Conservation (phyloP, 306 rosid genomes). For the Lagenaria siceraria region DNA sequence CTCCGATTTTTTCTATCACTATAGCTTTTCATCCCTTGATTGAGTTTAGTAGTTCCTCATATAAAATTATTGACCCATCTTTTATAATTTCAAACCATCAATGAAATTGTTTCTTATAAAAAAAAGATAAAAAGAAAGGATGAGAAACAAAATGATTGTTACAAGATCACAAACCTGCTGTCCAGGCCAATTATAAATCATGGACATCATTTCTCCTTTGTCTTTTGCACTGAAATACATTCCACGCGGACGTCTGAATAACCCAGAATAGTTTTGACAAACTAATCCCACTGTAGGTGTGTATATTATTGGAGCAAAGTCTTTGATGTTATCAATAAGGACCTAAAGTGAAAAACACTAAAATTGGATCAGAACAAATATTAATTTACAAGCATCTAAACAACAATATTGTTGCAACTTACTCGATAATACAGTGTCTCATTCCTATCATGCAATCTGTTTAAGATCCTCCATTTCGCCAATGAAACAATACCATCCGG, state of each 20-base stretch:
- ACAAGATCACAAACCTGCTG: slow-evolving; percentile 32
- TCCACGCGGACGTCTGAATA: slow-evolving; percentile 96
- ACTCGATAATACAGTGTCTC: slow-evolving; percentile 94
- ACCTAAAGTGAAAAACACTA: slow-evolving; percentile 36
- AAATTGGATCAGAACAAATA: slow-evolving; percentile 7
- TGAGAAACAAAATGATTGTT: neutral
- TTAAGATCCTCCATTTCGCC: slow-evolving; percentile 96
- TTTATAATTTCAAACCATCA: no score
- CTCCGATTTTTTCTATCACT: no score
- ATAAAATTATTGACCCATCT: no score
- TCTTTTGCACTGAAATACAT: slow-evolving; percentile 99
- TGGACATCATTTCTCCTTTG: slow-evolving; percentile 99
- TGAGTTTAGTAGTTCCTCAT: no score
- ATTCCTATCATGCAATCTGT: slow-evolving; percentile 92
- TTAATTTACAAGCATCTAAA: slow-evolving; percentile 3
- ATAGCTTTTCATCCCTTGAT: no score
- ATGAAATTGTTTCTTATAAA: no score
- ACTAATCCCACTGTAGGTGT: slow-evolving; percentile 97
- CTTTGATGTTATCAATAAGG: slow-evolving; percentile 83
- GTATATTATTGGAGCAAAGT: slow-evolving; percentile 92
- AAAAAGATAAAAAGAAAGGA: neutral
- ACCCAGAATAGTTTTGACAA: slow-evolving; percentile 92
- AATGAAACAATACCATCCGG: slow-evolving; percentile 53
- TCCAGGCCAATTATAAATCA: slow-evolving; percentile 98
- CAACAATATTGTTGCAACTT: slow-evolving; percentile 22